Evolutionary conservation across 192 early-diverging fungal species (phyloP).

Genomic region (Rhizophagus prolifer): DNA sequence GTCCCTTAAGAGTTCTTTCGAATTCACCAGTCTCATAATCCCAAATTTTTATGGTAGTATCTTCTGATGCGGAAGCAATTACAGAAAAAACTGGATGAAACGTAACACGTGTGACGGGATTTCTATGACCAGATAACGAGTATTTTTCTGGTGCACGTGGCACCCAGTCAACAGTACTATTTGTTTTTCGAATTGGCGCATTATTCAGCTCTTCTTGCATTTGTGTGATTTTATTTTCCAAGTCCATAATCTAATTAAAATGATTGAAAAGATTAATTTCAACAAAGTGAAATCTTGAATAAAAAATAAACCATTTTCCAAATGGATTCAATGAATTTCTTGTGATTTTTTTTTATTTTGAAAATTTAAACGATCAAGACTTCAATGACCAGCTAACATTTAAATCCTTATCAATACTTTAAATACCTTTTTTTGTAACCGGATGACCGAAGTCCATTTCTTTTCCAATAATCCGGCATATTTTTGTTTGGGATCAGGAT

Average conservation of each 20-base stretch:
- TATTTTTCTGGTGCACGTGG: conserved; percentile 80
- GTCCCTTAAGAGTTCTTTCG: conserved; percentile 91
- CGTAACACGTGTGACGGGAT: conserved; percentile 74
- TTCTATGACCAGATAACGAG: conserved; percentile 74
- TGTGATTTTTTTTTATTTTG: not conserved
- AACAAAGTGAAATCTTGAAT: not conserved
- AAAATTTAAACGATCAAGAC: not conserved
- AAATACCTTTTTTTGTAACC: conserved; percentile 85
- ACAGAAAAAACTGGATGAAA: conserved; percentile 87
- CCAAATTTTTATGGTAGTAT: conserved; percentile 90
- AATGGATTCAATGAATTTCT: not conserved
- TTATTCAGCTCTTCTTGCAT: conserved; percentile 73
- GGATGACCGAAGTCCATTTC: conserved; percentile 95
- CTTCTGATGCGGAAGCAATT: conserved; percentile 87
- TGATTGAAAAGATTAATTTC: not conserved
- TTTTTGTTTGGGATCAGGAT: conserved; percentile 72
- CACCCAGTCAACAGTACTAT: conserved; percentile 70
- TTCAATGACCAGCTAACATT: not conserved
- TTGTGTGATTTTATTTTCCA: conserved; percentile 78
- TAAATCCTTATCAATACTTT: not conserved
- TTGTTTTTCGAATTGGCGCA: conserved; percentile 55
- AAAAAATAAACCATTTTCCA: not conserved
- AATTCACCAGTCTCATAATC: conserved; percentile 92
- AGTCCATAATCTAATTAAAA: conserved; percentile 80
- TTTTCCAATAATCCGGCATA: conserved; percentile 80